phyloP scores from a whole-genome alignment of 441 rosid species.

The Rhodomyrtus psidioides region DNA sequence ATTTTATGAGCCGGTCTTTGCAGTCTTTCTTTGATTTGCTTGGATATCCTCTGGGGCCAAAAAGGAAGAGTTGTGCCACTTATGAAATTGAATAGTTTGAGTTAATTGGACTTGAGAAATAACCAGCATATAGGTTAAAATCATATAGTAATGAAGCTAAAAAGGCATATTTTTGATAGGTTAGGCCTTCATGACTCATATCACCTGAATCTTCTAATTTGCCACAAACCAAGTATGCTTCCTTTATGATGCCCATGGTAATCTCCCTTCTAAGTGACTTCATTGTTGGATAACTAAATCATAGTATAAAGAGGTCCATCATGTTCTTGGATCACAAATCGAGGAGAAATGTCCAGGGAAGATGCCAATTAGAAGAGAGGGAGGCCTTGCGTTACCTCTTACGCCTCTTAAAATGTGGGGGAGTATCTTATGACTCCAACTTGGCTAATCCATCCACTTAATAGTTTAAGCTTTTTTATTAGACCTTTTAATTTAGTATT shows the following conservation, averaged over 20 bases:
- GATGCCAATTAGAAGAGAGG: neutral
- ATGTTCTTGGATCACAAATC: neutral
- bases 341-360: neutral
- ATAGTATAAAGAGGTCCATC: neutral
- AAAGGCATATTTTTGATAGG: neutral
- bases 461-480: neutral
- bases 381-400: neutral
- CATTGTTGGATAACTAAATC: neutral
- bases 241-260: neutral
- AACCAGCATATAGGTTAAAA: neutral
- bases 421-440: neutral
- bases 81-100: neutral
- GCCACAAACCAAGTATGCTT: neutral
- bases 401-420: neutral
- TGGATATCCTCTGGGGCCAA: neutral
- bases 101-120: neutral
- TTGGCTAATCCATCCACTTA: neutral
- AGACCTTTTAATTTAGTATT: neutral
- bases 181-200: neutral
- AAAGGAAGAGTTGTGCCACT: neutral
- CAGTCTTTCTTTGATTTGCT: neutral
- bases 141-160: neutral
- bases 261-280: neutral
- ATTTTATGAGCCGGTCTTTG: neutral
- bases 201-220: neutral